Conservation (phyloP, 1,284 basidiomycete genomes). For the Pascua guehoae region DNA sequence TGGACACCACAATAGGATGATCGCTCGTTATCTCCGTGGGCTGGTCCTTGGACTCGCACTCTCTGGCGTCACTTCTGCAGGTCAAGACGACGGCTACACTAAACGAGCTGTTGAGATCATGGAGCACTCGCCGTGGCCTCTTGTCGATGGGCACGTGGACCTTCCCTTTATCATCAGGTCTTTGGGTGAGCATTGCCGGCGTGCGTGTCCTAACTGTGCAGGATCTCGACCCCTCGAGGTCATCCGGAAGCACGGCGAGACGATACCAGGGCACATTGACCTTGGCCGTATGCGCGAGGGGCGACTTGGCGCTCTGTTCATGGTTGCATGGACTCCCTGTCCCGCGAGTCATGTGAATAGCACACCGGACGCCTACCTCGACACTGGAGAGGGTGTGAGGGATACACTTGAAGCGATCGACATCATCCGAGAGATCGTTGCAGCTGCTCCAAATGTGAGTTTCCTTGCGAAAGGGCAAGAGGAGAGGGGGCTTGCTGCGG, state of each 20-base stretch:
- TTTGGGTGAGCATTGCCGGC: neutral
- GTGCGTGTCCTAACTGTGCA: too few relatives aligned
- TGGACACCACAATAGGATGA: too few relatives aligned
- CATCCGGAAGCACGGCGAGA: slow-evolving; percentile 2
- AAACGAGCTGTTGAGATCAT: neutral
- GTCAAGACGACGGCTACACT: too few relatives aligned
- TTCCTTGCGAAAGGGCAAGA: too few relatives aligned
- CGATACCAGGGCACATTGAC: slow-evolving; percentile 65
- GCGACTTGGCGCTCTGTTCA: slow-evolving; percentile 76
- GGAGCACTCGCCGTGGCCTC: neutral
- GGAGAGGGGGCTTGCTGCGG: neutral
- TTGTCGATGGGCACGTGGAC: slow-evolving; percentile 26
- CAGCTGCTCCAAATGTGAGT: neutral
- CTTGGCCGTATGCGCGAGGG: slow-evolving; percentile 70
- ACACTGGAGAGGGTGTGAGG: slow-evolving; percentile 45
- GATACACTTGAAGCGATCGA: slow-evolving; percentile 87
- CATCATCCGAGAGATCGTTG: slow-evolving; percentile 66
- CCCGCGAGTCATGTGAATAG: slow-evolving; percentile 5
- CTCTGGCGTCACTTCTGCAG: too few relatives aligned
- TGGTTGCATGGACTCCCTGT: slow-evolving; percentile 66
- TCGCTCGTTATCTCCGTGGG: too few relatives aligned
- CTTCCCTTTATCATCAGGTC: slow-evolving; percentile 19
- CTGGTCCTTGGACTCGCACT: too few relatives aligned
- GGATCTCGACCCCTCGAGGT: neutral
- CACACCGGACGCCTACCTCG: neutral